Conservation (phyloP, 2,329 filamentous ascomycete genomes). For the Dactylellina drechsleri region DNA sequence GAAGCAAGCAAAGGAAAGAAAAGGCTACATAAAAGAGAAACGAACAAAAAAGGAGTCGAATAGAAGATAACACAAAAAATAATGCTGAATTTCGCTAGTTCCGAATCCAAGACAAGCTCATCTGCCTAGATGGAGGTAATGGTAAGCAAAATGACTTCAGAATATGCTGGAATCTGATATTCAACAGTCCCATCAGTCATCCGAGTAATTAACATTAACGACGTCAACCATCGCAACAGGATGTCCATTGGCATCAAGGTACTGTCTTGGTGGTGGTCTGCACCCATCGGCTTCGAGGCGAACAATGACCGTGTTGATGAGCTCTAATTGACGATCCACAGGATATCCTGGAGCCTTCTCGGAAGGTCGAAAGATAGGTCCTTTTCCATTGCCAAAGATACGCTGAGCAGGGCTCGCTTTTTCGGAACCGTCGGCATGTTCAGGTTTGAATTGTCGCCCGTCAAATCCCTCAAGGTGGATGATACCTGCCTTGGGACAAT, state of each 20-base stretch:
- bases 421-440: slow-evolving; percentile 8
- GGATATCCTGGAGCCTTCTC: slow-evolving; percentile 34
- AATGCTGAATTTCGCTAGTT: neutral
- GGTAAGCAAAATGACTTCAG: neutral
- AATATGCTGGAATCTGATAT: neutral
- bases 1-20: neutral
- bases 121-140: neutral
- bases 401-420: neutral
- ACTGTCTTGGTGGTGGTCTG: too few species aligned
- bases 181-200: too few species aligned
- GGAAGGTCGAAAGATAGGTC: slow-evolving; percentile 7
- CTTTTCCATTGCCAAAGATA: neutral
- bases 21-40: slow-evolving; percentile 8
- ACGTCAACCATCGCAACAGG: too few species aligned
- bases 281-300: neutral
- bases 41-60: neutral
- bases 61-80: neutral
- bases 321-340: slow-evolving; percentile 43
- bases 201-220: too few species aligned
- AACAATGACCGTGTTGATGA: slow-evolving; percentile 25
- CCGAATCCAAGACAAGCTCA: neutral
- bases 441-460: slow-evolving; percentile 7
- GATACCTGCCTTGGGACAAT: slow-evolving; percentile 19
- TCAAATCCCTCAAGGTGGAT: slow-evolving; percentile 10
- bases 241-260: neutral